Conservation (phyloP, 768 basidiomycete species). For the Kwoniella bestiolae region DNA sequence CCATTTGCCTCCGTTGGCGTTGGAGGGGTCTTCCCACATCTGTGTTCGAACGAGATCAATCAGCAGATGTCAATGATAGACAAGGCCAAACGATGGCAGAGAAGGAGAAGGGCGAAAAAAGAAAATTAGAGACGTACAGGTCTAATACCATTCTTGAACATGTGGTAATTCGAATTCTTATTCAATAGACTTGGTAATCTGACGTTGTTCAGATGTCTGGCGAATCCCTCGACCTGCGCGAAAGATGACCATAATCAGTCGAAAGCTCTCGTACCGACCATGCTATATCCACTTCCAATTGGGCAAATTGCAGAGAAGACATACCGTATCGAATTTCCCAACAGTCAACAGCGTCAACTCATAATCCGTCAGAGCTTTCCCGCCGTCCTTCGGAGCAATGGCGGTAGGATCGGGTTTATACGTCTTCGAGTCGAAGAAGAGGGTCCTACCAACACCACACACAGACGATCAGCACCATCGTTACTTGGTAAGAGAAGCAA, state of each 20-base stretch:
- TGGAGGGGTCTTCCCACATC: slow-evolving; percentile 96
- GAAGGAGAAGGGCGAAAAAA: too few relatives aligned
- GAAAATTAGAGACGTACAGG: slow-evolving; percentile 31
- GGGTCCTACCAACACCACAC: slow-evolving; percentile 65
- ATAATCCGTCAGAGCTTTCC: slow-evolving; percentile 53
- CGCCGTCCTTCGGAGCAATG: slow-evolving; percentile 61
- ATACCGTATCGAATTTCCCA: slow-evolving; percentile 78
- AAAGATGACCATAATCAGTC: too few relatives aligned
- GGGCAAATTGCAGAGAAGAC: not conserved
- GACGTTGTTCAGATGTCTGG: slow-evolving; percentile 52
- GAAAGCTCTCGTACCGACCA: too few relatives aligned
- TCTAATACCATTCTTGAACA: slow-evolving; percentile 70
- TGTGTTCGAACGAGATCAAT: not conserved
- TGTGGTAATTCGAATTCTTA: slow-evolving; percentile 89
- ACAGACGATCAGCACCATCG: not conserved
- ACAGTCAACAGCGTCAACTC: slow-evolving; percentile 74
- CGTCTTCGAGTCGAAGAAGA: slow-evolving; percentile 83
- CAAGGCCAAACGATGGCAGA: too few relatives aligned
- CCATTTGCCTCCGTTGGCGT: slow-evolving; percentile 93
- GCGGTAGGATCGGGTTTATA: slow-evolving; percentile 61
- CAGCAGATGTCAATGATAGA: not conserved
- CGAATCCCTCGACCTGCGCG: slow-evolving; percentile 49
- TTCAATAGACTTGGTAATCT: slow-evolving; percentile 74
- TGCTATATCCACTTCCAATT: too few relatives aligned
- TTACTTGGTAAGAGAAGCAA: not conserved